Base-by-base conservation (phyloP, 2,329 filamentous ascomycete species). In the Pestalotiopsis sp. region DNA sequence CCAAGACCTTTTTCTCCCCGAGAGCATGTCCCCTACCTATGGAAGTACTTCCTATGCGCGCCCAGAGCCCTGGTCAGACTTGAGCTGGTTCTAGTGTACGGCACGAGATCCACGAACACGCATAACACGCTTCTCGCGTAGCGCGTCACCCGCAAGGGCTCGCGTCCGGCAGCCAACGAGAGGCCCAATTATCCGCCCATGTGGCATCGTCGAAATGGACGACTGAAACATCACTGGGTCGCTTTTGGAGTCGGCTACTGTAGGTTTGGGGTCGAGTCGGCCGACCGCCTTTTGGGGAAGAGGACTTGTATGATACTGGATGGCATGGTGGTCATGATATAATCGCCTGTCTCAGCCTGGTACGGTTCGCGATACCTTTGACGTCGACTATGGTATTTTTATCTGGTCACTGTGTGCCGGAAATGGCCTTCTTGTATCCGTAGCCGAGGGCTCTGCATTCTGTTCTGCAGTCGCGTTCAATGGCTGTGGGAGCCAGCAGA, bases 141-240 rank as follows among this genome's bases (percentile, higher is more conserved):
- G 45, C 45, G 45, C 45, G 45, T 52, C 45, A n/a, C 45, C 45
- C 45, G 14, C 45, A 52, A 52, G 45, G 45, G 45, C 45, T 52
- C 17, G 45, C 17, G 17, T n/a, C 17, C 31, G 14, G 17, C 27
- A 38, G 17, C 36, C 9, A 20, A 62, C 31, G 25, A 59, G 7
- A 5, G 27, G 17, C 59, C 27, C 59, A 62, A 20, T 20, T 36
- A 38, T 36, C 36, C 31, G 59, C 36, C 59, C 59, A 62, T 62
- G 59, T 62, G 59, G 59, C 59, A 62, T 62, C 36, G 25, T 36
- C 12, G 31, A 62, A 62, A 62, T 62, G 59, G 59, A 62, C 59
- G 27, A 59, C 23, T 59, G 23, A 36, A 36, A 62, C 59, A 36
- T 52, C 25, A 13, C 59, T 36, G 59, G 59, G 14, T 39, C 27